phyloP scores from a whole-genome alignment of 164 flowering plant species.

The Sextonia rubra region DNA sequence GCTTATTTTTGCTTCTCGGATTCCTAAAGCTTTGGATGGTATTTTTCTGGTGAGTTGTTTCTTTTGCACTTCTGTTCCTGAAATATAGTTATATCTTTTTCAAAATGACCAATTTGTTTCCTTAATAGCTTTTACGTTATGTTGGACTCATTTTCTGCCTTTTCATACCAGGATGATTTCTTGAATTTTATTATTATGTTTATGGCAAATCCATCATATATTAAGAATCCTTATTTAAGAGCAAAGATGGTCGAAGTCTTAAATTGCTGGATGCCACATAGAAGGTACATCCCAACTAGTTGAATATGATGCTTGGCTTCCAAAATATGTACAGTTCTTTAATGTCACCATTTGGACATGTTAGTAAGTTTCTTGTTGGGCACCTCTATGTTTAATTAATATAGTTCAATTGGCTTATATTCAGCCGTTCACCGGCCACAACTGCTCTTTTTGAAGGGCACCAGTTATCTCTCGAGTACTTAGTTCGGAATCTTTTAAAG shows the following conservation, averaged over 20 bases:
- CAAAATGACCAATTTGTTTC: background rate
- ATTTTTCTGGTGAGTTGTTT: constrained; percentile 51
- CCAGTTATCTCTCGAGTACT: constrained; percentile 71
- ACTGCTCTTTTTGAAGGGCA: constrained; percentile 88
- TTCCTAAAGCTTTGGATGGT: constrained; percentile 89
- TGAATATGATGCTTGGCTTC: constrained; percentile 3
- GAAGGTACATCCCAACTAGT: constrained; percentile 45
- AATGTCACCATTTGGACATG: background rate
- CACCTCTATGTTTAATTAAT: background rate
- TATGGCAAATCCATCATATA: constrained; percentile 84
- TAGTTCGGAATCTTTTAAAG: constrained; percentile 91
- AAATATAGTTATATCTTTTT: background rate
- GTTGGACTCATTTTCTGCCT: background rate
- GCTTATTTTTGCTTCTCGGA: constrained; percentile 85
- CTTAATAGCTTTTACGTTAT: background rate
- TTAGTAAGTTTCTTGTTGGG: background rate
- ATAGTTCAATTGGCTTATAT: constrained; percentile 1
- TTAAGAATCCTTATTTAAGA: constrained; percentile 92
- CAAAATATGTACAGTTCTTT: background rate
- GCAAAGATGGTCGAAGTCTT: constrained; percentile 99
- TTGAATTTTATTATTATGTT: constrained; percentile 99
- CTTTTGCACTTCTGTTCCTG: background rate
- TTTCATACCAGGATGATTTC: constrained; percentile 75
- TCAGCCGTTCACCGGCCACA: constrained; percentile 75
- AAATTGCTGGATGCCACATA: constrained; percentile 92